These are phyloP conservation scores for Fusarium nematophilum DNA, from an alignment of 2,329 filamentous ascomycete species.

Conservation along the genomic window DNA sequence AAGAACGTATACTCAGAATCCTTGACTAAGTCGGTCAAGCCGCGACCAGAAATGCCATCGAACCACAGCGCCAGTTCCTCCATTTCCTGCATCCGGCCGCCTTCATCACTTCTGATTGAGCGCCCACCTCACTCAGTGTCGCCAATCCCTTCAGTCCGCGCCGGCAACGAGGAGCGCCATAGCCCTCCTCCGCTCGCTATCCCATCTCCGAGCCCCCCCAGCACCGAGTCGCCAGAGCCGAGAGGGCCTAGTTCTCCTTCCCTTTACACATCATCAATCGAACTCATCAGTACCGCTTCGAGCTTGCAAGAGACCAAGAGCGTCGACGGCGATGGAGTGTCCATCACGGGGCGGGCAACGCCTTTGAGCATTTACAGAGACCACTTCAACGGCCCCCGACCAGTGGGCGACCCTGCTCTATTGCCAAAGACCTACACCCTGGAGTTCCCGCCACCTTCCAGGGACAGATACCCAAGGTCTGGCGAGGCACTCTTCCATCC, in stretches of 20 bases:
- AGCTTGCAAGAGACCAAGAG: neutral
- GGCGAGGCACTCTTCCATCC: constrained; percentile 3
- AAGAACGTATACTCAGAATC: too few species aligned
- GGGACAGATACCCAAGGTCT: constrained; percentile 18
- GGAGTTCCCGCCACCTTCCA: constrained; percentile 20
- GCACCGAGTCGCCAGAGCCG: neutral
- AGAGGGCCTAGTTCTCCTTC: constrained; percentile 2
- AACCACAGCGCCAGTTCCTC: constrained; percentile 3
- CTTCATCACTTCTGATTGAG: constrained; percentile 32
- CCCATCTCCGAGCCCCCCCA: neutral
- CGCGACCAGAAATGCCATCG: constrained; percentile 11
- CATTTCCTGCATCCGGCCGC: constrained; percentile 21
- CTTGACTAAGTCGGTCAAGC: neutral
- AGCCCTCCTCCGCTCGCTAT: neutral
- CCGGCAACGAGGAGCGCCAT: neutral
- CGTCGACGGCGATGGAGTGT: neutral
- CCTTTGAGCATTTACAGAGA: neutral
- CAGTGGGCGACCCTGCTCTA: constrained; percentile 10
- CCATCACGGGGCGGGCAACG: neutral
- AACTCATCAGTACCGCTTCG: constrained; percentile 26
- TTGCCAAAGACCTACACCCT: constrained; percentile 3
- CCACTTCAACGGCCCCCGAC: constrained; percentile 11
- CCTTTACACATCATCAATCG: constrained; percentile 16
- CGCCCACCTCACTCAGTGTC: neutral
- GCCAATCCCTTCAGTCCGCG: neutral